These are phyloP conservation scores for Coemansia sp. DNA, from an alignment of 192 early-diverging fungal genomes.

Conservation along the genomic window DNA sequence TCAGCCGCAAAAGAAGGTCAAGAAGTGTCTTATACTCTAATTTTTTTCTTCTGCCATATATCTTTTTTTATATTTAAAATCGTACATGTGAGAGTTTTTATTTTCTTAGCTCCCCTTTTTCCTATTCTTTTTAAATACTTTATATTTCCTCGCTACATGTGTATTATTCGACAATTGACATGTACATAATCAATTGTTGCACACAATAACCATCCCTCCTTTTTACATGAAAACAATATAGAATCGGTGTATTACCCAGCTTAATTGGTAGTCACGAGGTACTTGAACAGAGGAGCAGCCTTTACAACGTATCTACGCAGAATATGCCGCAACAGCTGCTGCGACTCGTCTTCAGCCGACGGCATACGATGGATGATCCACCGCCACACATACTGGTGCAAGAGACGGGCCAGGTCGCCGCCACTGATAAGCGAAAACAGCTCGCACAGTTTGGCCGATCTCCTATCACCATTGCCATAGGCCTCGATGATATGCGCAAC, in stretches of 20 bases:
- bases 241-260: not conserved
- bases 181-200: not conserved
- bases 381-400: slow-evolving; percentile 51
- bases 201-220: not conserved
- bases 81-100: slow-evolving; percentile 8
- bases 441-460: slow-evolving; percentile 8
- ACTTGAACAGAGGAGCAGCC: slow-evolving; percentile 35
- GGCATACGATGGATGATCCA: slow-evolving; percentile 44
- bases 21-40: slow-evolving; percentile 79
- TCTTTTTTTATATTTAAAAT: slow-evolving; percentile 2
- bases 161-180: not conserved
- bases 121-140: not conserved
- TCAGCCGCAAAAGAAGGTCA: slow-evolving; percentile 62
- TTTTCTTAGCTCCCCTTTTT: slow-evolving; percentile 6
- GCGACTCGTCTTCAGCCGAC: slow-evolving; percentile 37
- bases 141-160: slow-evolving; percentile 2
- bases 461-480: slow-evolving; percentile 8
- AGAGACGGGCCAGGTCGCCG: slow-evolving; percentile 31
- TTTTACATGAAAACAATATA: not conserved
- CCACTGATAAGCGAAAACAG: slow-evolving; percentile 31
- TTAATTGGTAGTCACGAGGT: slow-evolving; percentile 5
- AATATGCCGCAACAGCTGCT: slow-evolving; percentile 27
- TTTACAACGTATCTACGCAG: slow-evolving; percentile 37
- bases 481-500: slow-evolving; percentile 23
- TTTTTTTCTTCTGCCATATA: not conserved